Conservation (phyloP, 176 grass and related monocot species). For the Eremochloa ophiuroides region DNA sequence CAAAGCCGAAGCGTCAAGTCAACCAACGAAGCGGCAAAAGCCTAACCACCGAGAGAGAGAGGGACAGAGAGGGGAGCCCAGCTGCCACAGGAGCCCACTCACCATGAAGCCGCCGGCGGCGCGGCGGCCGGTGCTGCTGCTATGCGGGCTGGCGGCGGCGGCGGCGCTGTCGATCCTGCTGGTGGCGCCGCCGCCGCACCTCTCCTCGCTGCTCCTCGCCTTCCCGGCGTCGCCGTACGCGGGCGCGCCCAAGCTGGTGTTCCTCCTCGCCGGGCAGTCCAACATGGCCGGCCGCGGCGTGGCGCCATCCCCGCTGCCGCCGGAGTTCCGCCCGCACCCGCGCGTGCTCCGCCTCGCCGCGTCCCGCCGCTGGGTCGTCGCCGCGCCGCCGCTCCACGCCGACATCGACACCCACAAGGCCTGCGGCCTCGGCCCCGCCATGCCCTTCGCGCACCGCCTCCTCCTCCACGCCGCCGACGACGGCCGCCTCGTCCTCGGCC, state of each 20-base stretch:
- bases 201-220: conserved; percentile 3
- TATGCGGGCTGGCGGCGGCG: not conserved
- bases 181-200: conserved; percentile 15
- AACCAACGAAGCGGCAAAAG: no score
- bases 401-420: conserved; percentile 83
- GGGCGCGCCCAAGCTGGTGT: conserved; percentile 45
- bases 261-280: conserved; percentile 87
- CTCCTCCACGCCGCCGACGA: conserved; percentile 7
- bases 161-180: conserved; percentile 37
- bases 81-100: not conserved
- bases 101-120: conserved; percentile 40
- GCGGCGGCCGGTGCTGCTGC: conserved; percentile 31
- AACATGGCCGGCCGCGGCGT: conserved; percentile 96
- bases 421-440: conserved; percentile 80
- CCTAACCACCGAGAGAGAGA: no score
- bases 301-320: not conserved
- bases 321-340: conserved; percentile 38
- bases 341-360: conserved; percentile 61
- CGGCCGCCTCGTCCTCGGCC: conserved; percentile 47
- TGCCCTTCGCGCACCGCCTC: conserved; percentile 70
- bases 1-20: no score
- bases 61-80: no score
- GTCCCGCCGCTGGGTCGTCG: conserved; percentile 50
- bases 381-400: conserved; percentile 70
- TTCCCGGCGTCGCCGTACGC: conserved; percentile 37